Evolutionary conservation across 2,329 filamentous ascomycete genomes (phyloP).

Genomic region (Exserohilum rostratum): DNA sequence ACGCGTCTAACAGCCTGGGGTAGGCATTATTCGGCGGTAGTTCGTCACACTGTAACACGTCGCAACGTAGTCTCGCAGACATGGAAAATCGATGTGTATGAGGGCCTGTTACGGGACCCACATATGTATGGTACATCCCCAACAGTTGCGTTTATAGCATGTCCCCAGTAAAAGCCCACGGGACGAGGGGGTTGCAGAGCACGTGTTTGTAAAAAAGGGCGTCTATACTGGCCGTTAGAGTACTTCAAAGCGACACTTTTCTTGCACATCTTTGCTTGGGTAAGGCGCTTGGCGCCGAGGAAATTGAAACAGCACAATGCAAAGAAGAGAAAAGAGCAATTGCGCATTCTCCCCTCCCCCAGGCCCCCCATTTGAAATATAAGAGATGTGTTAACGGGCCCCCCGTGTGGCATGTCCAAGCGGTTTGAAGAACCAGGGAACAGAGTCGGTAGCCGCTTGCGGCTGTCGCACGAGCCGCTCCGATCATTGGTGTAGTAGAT

Average conservation of each 20-base stretch:
- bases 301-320: too few species aligned
- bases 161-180: neutral
- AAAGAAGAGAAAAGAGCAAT: too few species aligned
- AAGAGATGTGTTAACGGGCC: neutral
- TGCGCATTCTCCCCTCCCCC: too few species aligned
- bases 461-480: neutral
- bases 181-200: too few species aligned
- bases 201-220: too few species aligned
- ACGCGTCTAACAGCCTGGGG: slow-evolving; percentile 13
- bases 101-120: neutral
- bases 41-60: slow-evolving; percentile 11
- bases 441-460: neutral
- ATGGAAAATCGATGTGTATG: neutral
- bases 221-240: too few species aligned
- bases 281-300: too few species aligned
- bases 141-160: neutral
- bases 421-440: neutral
- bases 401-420: neutral
- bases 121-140: neutral
- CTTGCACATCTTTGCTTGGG: too few species aligned
- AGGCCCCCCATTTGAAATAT: neutral
- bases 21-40: slow-evolving; percentile 9
- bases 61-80: slow-evolving; percentile 8
- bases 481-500: neutral
- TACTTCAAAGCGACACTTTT: too few species aligned